Evolutionary conservation across 2,329 filamentous ascomycete genomes (phyloP), one percentile per base, ranked within the genome.

Genomic region (Aspergillus sp.): DNA sequence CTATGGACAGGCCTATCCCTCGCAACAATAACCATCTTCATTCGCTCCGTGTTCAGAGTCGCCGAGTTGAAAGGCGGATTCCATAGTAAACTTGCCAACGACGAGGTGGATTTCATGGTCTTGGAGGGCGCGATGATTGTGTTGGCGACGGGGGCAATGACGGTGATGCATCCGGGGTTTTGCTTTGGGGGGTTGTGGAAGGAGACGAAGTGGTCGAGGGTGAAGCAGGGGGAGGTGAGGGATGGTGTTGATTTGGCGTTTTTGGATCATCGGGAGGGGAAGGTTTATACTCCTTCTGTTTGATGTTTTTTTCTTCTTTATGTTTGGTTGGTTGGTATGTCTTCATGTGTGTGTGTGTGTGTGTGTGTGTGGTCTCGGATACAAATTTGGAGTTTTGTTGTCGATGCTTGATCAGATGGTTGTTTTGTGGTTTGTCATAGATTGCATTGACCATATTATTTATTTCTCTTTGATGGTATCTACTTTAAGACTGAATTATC

Each of bases 41-140:
- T 77, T 13, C 78, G 82, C 41, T 84, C 79, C 41, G 69, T 79
- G 13, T 85, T 81, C 67, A 80, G 82, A 59, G 79, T 83, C 41
- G 80, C 80, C 0, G 82, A 84, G 66, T 72, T 84, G 21, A 76
- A 76, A 4, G 77, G 74, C 8, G 82, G 82, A 2, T 84, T 82
- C 72, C 59, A 76, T 8, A 79, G 78, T 49, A 65, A 73, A 6
- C 63, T 84, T 10, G 83, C 83, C 67, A 79, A 82, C 62, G 72
- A 84, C 19, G 78, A 85, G 67, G 61, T 75, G 2, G 75, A 80
- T 1, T 85, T 84, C 65, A 81, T 85, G 70, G 68, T 81, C 4
- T 73, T 85, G 1, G 83, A 85, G 63, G 82, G 83, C n/a, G 78
- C 78, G 3, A 84, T 85, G 81, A 81, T 86, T 54, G 73, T 74